Conservation (phyloP, 2,329 filamentous ascomycete species). For the Esteya vermicola region DNA sequence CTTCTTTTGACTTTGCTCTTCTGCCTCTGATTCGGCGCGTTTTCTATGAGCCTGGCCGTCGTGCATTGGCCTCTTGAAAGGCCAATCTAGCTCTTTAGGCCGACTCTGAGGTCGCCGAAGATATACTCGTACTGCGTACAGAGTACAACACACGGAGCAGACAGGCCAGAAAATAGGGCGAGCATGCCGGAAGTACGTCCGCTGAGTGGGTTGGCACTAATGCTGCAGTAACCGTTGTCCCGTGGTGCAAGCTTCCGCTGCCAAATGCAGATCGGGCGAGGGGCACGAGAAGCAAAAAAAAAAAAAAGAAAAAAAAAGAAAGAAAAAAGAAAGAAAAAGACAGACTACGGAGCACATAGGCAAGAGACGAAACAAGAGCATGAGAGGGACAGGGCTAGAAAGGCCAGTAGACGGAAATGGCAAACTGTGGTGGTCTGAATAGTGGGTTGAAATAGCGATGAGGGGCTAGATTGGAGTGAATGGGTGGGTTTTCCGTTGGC, state of each 20-base stretch:
- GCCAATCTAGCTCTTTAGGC: too few species aligned
- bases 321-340: neutral
- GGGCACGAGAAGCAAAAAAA: neutral
- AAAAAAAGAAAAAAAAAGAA: neutral
- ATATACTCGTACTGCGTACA: too few species aligned
- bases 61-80: too few species aligned
- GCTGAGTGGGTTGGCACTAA: conserved; percentile 2
- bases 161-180: neutral
- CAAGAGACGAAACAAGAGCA: neutral
- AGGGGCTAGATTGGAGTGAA: too few species aligned
- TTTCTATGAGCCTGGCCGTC: too few species aligned
- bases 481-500: too few species aligned
- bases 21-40: too few species aligned
- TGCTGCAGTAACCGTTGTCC: conserved; percentile 2
- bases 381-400: neutral
- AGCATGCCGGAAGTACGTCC: neutral
- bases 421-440: too few species aligned
- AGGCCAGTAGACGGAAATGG: too few species aligned
- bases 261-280: neutral
- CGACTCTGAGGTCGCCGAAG: too few species aligned
- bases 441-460: too few species aligned
- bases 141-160: neutral
- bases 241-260: conserved; percentile 3
- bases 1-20: neutral
- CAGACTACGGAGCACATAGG: neutral